Conservation (phyloP, 345 rosid species). For the Brassica carinata region DNA sequence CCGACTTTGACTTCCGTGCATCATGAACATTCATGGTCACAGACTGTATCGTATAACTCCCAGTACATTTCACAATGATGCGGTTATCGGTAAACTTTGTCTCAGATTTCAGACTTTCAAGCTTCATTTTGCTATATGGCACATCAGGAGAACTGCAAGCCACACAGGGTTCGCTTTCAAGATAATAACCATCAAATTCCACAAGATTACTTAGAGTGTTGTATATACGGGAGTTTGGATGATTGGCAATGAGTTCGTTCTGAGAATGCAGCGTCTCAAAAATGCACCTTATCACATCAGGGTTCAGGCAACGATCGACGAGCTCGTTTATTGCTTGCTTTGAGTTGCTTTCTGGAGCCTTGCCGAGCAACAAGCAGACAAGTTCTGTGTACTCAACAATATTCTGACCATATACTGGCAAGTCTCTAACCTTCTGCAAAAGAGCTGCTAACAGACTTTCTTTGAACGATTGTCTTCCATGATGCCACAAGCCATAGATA, state of each 20-base stretch:
- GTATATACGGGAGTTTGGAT: constrained; percentile 97
- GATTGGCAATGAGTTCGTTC: constrained; percentile 97
- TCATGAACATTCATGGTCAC: constrained; percentile 99
- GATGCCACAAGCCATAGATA: constrained; percentile 95
- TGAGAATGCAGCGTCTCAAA: constrained; percentile 91
- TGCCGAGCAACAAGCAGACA: constrained; percentile 75
- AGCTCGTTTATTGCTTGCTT: constrained; percentile 72
- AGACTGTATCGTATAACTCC: constrained; percentile 96
- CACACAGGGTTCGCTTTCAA: constrained; percentile 99
- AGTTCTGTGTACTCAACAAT: constrained; percentile 93
- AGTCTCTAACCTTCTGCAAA: constrained; percentile 64
- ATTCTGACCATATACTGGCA: constrained; percentile 96
- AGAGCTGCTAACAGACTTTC: constrained; percentile 70
- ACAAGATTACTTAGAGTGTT: constrained; percentile 89
- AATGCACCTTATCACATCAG: constrained; percentile 75
- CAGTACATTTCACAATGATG: constrained; percentile 95
- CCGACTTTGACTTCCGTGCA: constrained; percentile 96
- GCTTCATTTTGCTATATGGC: constrained; percentile 96
- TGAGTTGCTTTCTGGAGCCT: constrained; percentile 70
- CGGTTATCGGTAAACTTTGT: constrained; percentile 97
- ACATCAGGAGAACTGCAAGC: constrained; percentile 99
- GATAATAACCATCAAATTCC: constrained; percentile 98
- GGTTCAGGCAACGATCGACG: constrained; percentile 75
- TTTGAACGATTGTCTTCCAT: constrained; percentile 78
- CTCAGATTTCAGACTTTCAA: constrained; percentile 96